phyloP scores from a whole-genome alignment of 2,329 filamentous ascomycete species.

The Phaeoacremonium minimum region DNA sequence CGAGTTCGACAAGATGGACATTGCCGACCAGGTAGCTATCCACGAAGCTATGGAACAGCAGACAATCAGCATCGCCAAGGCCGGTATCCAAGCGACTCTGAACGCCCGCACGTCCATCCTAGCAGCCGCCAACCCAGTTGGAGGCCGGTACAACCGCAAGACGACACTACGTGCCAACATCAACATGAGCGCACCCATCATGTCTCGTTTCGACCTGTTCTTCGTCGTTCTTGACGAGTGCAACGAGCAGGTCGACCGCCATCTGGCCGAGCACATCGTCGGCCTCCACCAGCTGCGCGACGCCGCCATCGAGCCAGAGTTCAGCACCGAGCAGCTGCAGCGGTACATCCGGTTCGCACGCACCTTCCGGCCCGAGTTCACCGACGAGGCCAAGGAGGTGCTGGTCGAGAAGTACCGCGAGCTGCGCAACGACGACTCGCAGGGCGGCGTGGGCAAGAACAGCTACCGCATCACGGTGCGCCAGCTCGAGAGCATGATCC shows the following conservation, averaged over 20 bases:
- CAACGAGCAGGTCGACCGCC: conserved; percentile 85
- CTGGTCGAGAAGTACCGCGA: conserved; percentile 95
- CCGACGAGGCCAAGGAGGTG: conserved; percentile 75
- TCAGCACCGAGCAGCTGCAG: conserved; percentile 93
- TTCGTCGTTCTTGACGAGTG: conserved; percentile 97
- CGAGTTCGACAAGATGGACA: conserved; percentile 99
- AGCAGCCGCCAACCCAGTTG: conserved; percentile 92
- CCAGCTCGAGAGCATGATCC: conserved; percentile 93
- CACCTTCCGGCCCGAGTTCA: conserved; percentile 92
- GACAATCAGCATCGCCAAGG: conserved; percentile 98
- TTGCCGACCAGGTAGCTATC: conserved; percentile 93
- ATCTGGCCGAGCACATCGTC: conserved; percentile 92
- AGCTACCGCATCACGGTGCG: conserved; percentile 96
- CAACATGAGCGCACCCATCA: conserved; percentile 98
- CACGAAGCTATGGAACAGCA: conserved; percentile 99
- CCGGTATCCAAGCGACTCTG: conserved; percentile 94
- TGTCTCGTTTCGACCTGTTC: conserved; percentile 98
- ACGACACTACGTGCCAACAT: conserved; percentile 89
- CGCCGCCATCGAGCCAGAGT: conserved; percentile 85
- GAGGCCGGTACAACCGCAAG: conserved; percentile 96
- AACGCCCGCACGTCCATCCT: conserved; percentile 95
- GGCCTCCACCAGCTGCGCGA: conserved; percentile 90
- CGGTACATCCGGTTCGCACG: conserved; percentile 94
- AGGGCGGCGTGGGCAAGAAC: conserved; percentile 90
- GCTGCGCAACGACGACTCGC: conserved; percentile 85